Evolutionary conservation across 2,329 filamentous ascomycete genomes (phyloP).

Genomic region (Penicillium sclerotigenum): DNA sequence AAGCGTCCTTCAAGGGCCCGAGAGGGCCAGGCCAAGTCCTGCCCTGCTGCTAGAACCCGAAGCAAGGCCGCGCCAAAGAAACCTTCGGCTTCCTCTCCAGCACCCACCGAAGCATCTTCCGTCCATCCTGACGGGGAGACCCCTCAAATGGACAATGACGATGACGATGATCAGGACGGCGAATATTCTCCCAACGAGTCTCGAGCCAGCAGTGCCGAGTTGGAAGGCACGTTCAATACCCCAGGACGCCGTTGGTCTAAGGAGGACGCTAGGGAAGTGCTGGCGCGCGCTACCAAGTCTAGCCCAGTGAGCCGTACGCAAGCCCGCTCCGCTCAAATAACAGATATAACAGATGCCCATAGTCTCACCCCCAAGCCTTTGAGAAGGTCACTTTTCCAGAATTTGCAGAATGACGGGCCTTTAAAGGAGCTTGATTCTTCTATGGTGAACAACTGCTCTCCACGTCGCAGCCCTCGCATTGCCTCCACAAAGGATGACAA

Average conservation of each 20-base stretch:
- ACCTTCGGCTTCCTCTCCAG: slow-evolving; percentile 40
- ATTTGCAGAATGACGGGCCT: slow-evolving; percentile 35
- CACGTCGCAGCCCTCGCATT: slow-evolving; percentile 45
- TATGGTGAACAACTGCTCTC: slow-evolving; percentile 44
- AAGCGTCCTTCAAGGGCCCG: slow-evolving; percentile 39
- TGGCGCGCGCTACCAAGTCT: slow-evolving; percentile 58
- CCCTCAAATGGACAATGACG: slow-evolving; percentile 34
- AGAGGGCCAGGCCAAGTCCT: slow-evolving; percentile 36
- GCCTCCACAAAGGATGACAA: slow-evolving; percentile 37
- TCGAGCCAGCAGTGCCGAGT: slow-evolving; percentile 50
- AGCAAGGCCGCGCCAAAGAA: slow-evolving; percentile 29
- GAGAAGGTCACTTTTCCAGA: slow-evolving; percentile 45
- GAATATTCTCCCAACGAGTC: slow-evolving; percentile 39
- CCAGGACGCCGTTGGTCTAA: slow-evolving; percentile 37
- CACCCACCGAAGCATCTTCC: slow-evolving; percentile 37
- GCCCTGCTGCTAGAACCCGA: slow-evolving; percentile 33
- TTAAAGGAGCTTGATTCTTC: slow-evolving; percentile 39
- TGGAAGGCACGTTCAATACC: slow-evolving; percentile 39
- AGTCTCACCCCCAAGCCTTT: slow-evolving; percentile 56
- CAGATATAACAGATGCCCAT: slow-evolving; percentile 48
- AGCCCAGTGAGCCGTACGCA: slow-evolving; percentile 56
- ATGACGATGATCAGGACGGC: slow-evolving; percentile 35
- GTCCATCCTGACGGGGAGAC: slow-evolving; percentile 36
- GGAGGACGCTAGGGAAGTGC: slow-evolving; percentile 44
- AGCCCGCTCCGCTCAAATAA: slow-evolving; percentile 35